Evolutionary conservation across 2,329 filamentous ascomycete genomes (phyloP), one percentile per base, ranked within the genome.

Genomic region (Albifimbria verrucaria): DNA sequence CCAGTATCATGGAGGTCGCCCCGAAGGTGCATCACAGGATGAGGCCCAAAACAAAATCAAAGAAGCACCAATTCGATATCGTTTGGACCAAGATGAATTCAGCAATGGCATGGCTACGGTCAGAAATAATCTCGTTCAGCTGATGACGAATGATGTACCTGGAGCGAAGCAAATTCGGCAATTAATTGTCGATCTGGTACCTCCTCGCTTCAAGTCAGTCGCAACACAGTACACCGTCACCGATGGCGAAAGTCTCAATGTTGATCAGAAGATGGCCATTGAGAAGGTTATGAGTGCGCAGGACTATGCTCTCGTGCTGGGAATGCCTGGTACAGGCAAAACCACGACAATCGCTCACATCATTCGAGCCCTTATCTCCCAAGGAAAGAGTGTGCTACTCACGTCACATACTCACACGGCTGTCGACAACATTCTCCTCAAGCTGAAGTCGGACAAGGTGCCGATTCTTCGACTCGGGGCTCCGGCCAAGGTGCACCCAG

Each of bases 281-380:
- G 83, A 91, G 61, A 97, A 97, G 70, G 93, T 99, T 39, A 95
- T 99, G 88, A 91, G 88, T 63, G 93, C 94, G 3, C 83, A 89
- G 60, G 92, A 99, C 72, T 99, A 97, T 69, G 93, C 94, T 7
- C 79, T 99, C n/a, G 92, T 99, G 12, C 82, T 99, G 20, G 94
- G 94, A 24, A 99, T 99, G 94, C 94, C 94, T 2, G 94, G 94
- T 7, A 99, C 94, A 0, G 94, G 94, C 53, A 99, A 99, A 72
- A 99, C 94, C 3, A 99, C 94, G 0, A 99, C 94, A 0, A 97
- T 99, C 64, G 92, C 93, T 5, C 92, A 97, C 67, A 97, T 99
- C 61, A 97, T 99, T 63, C 87, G 90, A 44, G 90, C 93, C 1
- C 78, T 99, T 25, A 88, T 94, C 5, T 85, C 88, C 0, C 90